Evolutionary conservation across 202 grass and related monocot genomes (phyloP), one percentile per base, ranked within the genome.

Genomic region (Schoenoplectus triqueter): DNA sequence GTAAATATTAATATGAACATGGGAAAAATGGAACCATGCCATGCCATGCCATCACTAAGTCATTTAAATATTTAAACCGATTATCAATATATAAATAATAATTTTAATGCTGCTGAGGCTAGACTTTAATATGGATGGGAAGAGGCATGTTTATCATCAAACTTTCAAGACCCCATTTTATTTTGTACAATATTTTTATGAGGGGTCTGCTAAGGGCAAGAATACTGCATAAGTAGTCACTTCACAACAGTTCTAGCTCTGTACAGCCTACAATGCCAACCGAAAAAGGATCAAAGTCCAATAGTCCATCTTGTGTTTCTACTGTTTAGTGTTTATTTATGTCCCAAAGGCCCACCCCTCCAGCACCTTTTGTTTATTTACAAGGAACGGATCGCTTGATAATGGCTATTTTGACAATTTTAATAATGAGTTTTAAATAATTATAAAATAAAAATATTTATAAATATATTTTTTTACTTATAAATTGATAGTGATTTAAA

Each of bases 141-240:
- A 82, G 57, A 67, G 3, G 2, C 9, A 66, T 64, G 62, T 65
- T 63, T 48, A 81, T 64, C 44, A 50, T 64, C 15, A 65, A 65
- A 52, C 15, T 49, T 82, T 67, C 15, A 51, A 82, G 15, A 66
- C 20, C 64, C 21, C n/a, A 31, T 50, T 85, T 76, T 64, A 11
- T 61, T 66, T 75, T 62, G 4, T 78, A 68, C 18, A 66, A 11
- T 64, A 17, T 22, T 42, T 61, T 79, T 79, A 62, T 42, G 39
- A 59, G 52, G 73, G 13, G 13, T 78, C 14, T 60, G 74, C 59
- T 66, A 83, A 64, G 63, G 89, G 76, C 52, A 90, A 76, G 83
- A 83, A 85, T 74, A 88, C 89, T 92, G 93, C 92, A 89, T 90
- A 93, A 89, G 86, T 82, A 85, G 90, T 95, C 95, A 94, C 91